Percentiles rank a stretch among this genome's conserved stretches.
Conservation (phyloP, 345 rosid genomes). For the Noccaea bulbosa region DNA sequence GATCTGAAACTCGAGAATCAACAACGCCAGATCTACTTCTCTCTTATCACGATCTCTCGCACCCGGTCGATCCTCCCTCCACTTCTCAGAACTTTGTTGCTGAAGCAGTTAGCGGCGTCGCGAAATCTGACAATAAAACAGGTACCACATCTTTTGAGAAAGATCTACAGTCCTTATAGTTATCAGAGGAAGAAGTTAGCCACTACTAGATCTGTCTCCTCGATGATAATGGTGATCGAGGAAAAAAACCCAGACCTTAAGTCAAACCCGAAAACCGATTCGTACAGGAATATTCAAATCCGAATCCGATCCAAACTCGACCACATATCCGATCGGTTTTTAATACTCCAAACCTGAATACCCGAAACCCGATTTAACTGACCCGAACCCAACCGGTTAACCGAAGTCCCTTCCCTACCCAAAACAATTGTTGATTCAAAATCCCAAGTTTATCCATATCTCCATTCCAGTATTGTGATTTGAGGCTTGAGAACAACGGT, state of each 20-base stretch:
- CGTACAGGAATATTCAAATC: no score
- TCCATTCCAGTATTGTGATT: background rate
- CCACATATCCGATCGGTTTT: no score
- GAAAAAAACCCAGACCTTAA: no score
- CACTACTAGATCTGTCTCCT: conserved; percentile 52
- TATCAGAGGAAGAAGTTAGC: conserved; percentile 58
- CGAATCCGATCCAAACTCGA: no score
- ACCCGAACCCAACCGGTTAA: no score
- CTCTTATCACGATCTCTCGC: conserved; percentile 12
- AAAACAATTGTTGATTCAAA: background rate
- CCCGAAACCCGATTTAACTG: no score
- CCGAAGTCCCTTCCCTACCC: no score
- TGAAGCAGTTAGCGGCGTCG: conserved; percentile 26
- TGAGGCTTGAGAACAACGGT: conserved; percentile 22
- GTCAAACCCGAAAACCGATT: no score
- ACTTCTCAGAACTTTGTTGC: conserved; percentile 9
- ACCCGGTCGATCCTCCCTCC: conserved; percentile 9
- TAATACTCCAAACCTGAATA: no score
- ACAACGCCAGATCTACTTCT: conserved; percentile 48
- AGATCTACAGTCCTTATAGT: conserved; percentile 48
- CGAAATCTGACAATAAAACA: conserved; percentile 44
- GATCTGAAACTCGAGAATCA: conserved; percentile 61
- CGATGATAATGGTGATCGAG: conserved; percentile 45
- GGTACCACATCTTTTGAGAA: conserved; percentile 51
- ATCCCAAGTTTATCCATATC: background rate